Evolutionary conservation across 768 basidiomycete species (phyloP), one percentile per base, ranked within the genome.

Genomic region (Lactarius evosmus): DNA sequence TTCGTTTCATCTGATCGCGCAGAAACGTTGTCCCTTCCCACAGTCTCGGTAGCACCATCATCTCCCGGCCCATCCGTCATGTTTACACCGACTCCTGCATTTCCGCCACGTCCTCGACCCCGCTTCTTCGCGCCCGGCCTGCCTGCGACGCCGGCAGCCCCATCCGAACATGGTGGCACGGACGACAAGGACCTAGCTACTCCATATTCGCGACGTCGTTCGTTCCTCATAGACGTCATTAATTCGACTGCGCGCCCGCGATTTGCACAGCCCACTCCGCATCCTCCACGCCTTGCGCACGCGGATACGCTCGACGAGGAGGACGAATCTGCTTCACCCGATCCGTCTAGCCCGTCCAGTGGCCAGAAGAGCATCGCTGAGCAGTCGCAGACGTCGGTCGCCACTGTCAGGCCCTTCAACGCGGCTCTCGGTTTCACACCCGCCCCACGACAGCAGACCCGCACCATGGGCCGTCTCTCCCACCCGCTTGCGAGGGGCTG

Each of bases 161-260:
- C 44, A 17, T 38, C 57, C n/a, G 65, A 62, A 7, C 72, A 78
- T 14, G 46, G 60, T 19, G 58, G 14, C 19, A 19, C 27, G 16
- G 55, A 70, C 5, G 62, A 34, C 14, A 65, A 70, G 5, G 80
- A 84, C 44, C 81, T 81, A 3, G 73, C 85, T 49, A 93, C 91
- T 2, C 91, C 90, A 2, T 79, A 82, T 66, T 83, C 86, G 14
- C 86, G 88, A 64, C 85, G 89, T 44, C 84, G 85, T 17, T 92
- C 89, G 1, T 93, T 95, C 77, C 82, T 95, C 14, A 82, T 95
- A 41, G 86, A 85, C 9, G 88, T 94, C 8, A 89, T 95, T 71
- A 88, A 92, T 70, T 91, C 91, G 6, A 91, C 87, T 1, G 78
- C 88, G 4, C 85, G 91, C 34, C 90, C 91, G 0, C 83, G 87